Evolutionary conservation across 208 protist genomes (phyloP).

Genomic region (Acanthamoeba healyi): DNA sequence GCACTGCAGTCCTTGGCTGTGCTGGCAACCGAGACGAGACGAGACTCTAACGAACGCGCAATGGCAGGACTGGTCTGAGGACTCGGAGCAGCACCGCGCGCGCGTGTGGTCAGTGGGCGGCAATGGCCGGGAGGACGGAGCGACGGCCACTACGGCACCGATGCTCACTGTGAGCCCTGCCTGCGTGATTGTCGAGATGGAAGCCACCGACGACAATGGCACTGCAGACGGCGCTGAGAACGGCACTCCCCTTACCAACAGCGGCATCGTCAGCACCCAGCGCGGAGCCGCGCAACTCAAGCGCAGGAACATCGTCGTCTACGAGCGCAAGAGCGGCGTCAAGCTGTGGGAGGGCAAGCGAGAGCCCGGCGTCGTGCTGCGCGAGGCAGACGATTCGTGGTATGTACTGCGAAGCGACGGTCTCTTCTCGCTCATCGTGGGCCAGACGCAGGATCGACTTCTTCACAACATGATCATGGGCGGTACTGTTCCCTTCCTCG

Average conservation of each 20-base stretch:
- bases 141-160: not conserved
- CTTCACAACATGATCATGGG: slow-evolving; percentile 10
- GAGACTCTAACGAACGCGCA: too few species aligned
- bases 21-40: not conserved
- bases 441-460: not conserved
- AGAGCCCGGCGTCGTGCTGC: slow-evolving; percentile 54
- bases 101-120: not conserved
- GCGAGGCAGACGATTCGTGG: slow-evolving; percentile 39
- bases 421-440: not conserved
- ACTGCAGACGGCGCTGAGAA: not conserved
- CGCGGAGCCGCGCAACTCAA: too few species aligned
- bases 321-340: not conserved
- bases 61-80: not conserved
- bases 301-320: not conserved
- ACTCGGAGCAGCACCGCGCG: not conserved
- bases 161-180: not conserved
- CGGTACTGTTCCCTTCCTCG: not conserved
- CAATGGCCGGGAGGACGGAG: not conserved
- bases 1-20: not conserved
- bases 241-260: not conserved
- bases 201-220: not conserved
- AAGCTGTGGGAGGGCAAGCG: slow-evolving; percentile 54
- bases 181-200: not conserved
- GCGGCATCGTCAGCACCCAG: not conserved
- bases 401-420: slow-evolving; percentile 10